These are phyloP conservation scores for Mesembryanthemum crystallinum DNA, from an alignment of 148 eudicot species.

Conservation along the genomic window DNA sequence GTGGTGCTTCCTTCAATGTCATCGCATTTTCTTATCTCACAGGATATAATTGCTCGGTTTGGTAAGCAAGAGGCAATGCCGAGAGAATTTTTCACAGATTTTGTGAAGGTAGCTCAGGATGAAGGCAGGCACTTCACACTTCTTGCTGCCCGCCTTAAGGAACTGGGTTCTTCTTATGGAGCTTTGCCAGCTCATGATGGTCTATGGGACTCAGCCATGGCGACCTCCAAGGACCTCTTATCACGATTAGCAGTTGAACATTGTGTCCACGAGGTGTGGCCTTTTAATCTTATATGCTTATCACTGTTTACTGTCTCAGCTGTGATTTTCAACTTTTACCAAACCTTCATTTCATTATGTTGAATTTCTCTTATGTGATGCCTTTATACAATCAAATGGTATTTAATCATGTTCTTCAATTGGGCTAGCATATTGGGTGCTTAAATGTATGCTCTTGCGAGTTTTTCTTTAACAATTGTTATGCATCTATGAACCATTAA, in stretches of 20 bases:
- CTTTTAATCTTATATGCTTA: neutral
- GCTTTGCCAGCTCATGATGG: slow-evolving; percentile 97
- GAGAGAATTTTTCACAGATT: slow-evolving; percentile 83
- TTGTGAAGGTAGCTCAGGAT: slow-evolving; percentile 96
- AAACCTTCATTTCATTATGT: neutral
- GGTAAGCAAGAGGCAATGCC: slow-evolving; percentile 89
- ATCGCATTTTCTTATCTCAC: neutral
- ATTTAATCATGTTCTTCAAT: neutral
- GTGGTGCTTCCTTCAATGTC: neutral
- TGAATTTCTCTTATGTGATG: neutral
- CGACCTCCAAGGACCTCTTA: slow-evolving; percentile 74
- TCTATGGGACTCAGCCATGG: slow-evolving; percentile 93
- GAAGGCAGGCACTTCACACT: slow-evolving; percentile 91
- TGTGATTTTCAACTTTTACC: neutral
- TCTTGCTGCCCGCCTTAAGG: slow-evolving; percentile 76
- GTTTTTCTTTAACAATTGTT: neutral
- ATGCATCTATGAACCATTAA: no score
- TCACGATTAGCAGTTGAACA: slow-evolving; percentile 94
- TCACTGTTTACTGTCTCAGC: neutral
- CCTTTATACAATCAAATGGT: neutral
- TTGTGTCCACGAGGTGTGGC: slow-evolving; percentile 88
- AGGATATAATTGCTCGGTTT: slow-evolving; percentile 98
- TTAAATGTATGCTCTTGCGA: neutral
- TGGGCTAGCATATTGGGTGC: neutral
- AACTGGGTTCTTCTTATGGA: slow-evolving; percentile 86